Evolutionary conservation across 352 stramenopile genomes (phyloP).

Genomic region (Elongisporangium prolatum): DNA sequence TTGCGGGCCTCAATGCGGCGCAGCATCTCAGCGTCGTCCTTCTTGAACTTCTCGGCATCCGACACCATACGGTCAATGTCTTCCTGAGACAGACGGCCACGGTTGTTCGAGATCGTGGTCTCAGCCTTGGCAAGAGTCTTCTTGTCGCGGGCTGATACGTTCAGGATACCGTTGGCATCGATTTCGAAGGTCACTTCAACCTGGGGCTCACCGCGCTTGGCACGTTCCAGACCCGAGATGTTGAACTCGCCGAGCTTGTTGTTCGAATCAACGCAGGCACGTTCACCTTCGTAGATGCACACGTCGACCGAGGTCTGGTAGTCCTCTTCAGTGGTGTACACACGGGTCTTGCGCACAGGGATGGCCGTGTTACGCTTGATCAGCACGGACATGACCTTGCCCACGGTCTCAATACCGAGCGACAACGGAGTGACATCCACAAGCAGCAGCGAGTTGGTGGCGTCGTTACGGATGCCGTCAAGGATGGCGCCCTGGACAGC

Average conservation of each 20-base stretch:
- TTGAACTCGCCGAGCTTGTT: constrained; percentile 93
- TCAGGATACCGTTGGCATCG: constrained; percentile 91
- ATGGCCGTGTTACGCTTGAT: constrained; percentile 89
- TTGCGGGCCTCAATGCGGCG: constrained; percentile 66
- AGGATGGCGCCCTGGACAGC: constrained; percentile 63
- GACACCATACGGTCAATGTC: constrained; percentile 72
- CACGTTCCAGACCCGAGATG: constrained; percentile 85
- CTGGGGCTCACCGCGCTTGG: constrained; percentile 87
- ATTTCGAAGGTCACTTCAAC: constrained; percentile 90
- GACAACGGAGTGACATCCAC: constrained; percentile 89
- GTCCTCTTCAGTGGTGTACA: constrained; percentile 68
- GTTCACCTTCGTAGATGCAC: constrained; percentile 87
- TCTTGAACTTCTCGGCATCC: constrained; percentile 71
- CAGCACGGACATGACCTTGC: constrained; percentile 86
- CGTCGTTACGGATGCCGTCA: constrained; percentile 62
- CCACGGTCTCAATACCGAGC: constrained; percentile 85
- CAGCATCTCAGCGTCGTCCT: constrained; percentile 67
- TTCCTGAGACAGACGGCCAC: constrained; percentile 58
- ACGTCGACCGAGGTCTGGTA: constrained; percentile 86
- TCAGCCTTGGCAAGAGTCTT: constrained; percentile 62
- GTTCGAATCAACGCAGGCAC: constrained; percentile 86
- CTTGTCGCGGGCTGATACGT: constrained; percentile 87
- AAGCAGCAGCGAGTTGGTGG: constrained; percentile 84
- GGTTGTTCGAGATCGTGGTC: constrained; percentile 76
- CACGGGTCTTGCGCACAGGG: constrained; percentile 75